Evolutionary conservation across 305 asterid species (phyloP), one percentile per base, ranked within the genome.

Genomic region (Fraxinus nigra): DNA sequence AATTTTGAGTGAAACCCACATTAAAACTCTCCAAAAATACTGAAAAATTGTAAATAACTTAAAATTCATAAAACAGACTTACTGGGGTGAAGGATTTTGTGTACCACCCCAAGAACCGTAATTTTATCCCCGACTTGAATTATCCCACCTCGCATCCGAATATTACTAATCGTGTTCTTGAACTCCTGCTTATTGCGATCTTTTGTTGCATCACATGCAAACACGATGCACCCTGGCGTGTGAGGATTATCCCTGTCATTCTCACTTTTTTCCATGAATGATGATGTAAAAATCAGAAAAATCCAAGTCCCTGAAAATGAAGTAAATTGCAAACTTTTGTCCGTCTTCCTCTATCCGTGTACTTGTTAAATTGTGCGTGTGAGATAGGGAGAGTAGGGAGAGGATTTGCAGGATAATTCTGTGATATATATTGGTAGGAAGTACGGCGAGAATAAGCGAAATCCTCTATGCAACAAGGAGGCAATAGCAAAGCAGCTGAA

Each of bases 131-230:
- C 93, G 51, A 84, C 88, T 48, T 83, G 93, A 88, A 90, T 92
- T 82, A 93, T 89, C 82, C 77, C 89, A 11, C 85, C 87, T 28
- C 82, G 82, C 72, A 77, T 46, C 63, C 87, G 85, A 56, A 92
- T 88, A 69, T 79, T 73, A 40, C 75, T 22, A 69, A 87, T 82
- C n/a, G 88, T 91, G 16, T 77, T 77, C 79, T 82, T 85, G 40
- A 91, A 61, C 79, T 91, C 94, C 32, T 82, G 78, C 20, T 82
- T 79, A 0, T 33, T 67, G 0, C 77, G 87, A 70, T 79, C 91
- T 79, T 84, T 93, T 0, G 95, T 92, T 0, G 97, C 97, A 76
- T 93, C 97, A 40, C 67, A 89, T 1, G 91, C 97, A 13, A 92
- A 83, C 26, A 93, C 82, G 77, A 93, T 80, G 14, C 89, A 87